Base-by-base conservation (phyloP, 1,284 basidiomycete genomes). In the Pseudozyma thailandica region DNA sequence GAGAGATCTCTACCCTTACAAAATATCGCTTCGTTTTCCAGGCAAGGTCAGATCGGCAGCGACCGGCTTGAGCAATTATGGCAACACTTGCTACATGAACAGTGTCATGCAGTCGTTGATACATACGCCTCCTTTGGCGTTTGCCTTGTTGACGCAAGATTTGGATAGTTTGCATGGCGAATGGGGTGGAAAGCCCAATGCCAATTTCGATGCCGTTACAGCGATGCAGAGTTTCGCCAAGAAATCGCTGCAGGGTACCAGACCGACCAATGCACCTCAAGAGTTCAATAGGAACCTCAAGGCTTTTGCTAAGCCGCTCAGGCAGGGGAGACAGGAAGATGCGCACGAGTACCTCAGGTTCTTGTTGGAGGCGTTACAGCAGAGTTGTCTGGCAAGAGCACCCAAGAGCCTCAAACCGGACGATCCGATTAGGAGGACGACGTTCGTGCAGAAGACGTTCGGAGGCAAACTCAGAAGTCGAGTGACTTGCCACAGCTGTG, bases 291-390 rank as follows among this genome's bases (percentile, higher is more conserved):
- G 54, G n/a, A 77, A 78, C 50, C 64, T 82, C 52, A 77, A 77
- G 46, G 93, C 87, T 12, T 94, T 98, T 74, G 94, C 94, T 15
- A 94, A 93, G 83, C 90, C 93, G 71, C 89, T 98, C 87, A 89
- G 90, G 48, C 88, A 86, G 82, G 93, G 92, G n/a, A 86, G 93
- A 68, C 96, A 99, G 84, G 96, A 99, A 83, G 96, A 99, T 83
- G 90, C 95, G 4, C 96, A 99, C 83, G 96, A 99, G 84, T 98
- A 98, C 80, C 88, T 99, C 50, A 90, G 96, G 27, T 96, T 97
- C 83, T 89, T 92, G 23, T 89, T 98, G 33, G 96, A 99, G 78
- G 91, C 91, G 25, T 84, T 97, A 53, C 94, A 97, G 84, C 92
- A 90, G 78, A 89, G 91, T 9, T 92, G 91, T 81, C 85, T 95